Base-by-base conservation (phyloP, 441 rosid genomes). In the Omphalea diandra region DNA sequence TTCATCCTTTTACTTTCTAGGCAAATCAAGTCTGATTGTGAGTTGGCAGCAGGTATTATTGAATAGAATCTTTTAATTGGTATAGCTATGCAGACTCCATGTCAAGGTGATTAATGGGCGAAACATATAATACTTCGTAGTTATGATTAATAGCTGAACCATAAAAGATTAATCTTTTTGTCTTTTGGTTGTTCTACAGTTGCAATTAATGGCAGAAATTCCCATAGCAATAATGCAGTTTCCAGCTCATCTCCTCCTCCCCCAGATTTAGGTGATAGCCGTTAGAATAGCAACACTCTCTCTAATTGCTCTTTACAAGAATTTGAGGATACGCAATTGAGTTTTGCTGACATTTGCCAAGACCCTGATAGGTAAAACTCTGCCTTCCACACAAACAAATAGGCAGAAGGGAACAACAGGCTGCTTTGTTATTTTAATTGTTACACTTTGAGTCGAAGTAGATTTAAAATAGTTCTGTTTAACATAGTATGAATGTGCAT, bases 21-120 rank as follows among this genome's bases (percentile, higher is more conserved):
- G 79, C 93, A 90, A 80, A 75, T 88, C 66, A 82, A 81, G 73
- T 60, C 72, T 52, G 90, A 87, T 17, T 82, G 87, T 76, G 84
- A 82, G 71, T 84, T 84, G 76, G 69, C 79, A 33, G 79, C 73
- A 20, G 85, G 86, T 56, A 74, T 82, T 61, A 88, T 86, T 85
- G 83, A 83, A 67, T 88, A 86, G 69, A 84, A 85, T 78, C 79
- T 85, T 68, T 26, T 79, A 76, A 74, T 88, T 38, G 86, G 85
- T 40, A 52, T 90, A 38, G 87, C 78, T 60, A 65, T 78, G 36
- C 77, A 79, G 55, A 76, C 62, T 20, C 71, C 83, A 40, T 46
- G 20, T 68, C 69, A 74, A 78, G 89, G 96, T 85, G 38, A 73
- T 41, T 60, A 17, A 49, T 4, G n/a, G 20, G 8, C 18, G 2